Evolutionary conservation across 2,329 filamentous ascomycete species (phyloP).

Genomic region (Fusarium compactum): DNA sequence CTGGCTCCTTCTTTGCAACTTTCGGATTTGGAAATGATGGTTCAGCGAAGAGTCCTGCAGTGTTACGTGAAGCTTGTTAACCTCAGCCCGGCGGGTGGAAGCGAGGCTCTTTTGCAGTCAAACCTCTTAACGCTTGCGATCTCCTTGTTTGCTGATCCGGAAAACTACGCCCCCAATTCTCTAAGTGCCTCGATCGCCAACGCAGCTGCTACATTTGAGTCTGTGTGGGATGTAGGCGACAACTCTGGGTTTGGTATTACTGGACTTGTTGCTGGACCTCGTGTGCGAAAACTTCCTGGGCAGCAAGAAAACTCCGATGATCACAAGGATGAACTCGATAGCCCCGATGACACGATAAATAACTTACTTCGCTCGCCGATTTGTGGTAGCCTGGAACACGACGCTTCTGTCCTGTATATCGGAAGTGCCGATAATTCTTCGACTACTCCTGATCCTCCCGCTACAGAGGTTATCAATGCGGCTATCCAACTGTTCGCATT

Average conservation of each 20-base stretch:
- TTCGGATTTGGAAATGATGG: constrained; percentile 92
- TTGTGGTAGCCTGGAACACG: constrained; percentile 87
- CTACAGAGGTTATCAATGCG: constrained; percentile 93
- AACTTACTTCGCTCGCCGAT: constrained; percentile 75
- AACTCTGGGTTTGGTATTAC: constrained; percentile 96
- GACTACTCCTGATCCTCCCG: constrained; percentile 77
- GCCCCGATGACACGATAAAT: constrained; percentile 75
- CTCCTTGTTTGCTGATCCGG: constrained; percentile 91
- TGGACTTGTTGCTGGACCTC: constrained; percentile 82
- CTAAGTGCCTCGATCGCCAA: constrained; percentile 92
- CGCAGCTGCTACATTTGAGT: constrained; percentile 90
- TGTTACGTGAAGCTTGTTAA: constrained; percentile 94
- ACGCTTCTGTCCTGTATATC: constrained; percentile 84
- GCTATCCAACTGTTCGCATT: constrained; percentile 94
- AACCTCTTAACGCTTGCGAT: constrained; percentile 91
- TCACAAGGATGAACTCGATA: constrained; percentile 62
- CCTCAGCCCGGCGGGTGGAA: constrained; percentile 84
- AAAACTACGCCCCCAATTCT: constrained; percentile 86
- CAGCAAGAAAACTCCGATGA: constrained; percentile 68
- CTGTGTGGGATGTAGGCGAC: constrained; percentile 93
- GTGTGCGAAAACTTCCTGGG: constrained; percentile 76
- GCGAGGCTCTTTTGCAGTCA: constrained; percentile 88
- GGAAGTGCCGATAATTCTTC: constrained; percentile 58
- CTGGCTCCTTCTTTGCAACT: constrained; percentile 88
- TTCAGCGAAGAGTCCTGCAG: constrained; percentile 90